A percentile compares a stretch with the other conserved stretches of the same genome.
phyloP scores from a whole-genome alignment of 768 basidiomycete species.

The Cyathus striatus region DNA sequence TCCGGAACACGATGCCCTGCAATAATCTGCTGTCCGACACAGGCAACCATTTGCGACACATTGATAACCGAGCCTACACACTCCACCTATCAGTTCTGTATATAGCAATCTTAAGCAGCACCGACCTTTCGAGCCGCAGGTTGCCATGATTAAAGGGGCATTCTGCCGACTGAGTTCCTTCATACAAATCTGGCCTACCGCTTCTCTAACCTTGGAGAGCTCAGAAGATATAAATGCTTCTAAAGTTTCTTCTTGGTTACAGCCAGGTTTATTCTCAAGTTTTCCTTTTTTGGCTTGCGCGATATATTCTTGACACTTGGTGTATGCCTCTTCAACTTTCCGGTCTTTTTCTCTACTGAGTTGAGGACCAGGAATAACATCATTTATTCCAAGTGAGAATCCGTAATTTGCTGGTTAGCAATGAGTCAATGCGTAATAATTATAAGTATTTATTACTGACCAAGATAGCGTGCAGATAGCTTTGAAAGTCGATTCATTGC shows the following conservation, averaged over 20 bases:
- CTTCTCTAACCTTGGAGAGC: conserved; percentile 91
- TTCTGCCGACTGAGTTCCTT: conserved; percentile 95
- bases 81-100: too few relatives aligned
- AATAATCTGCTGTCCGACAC: conserved; percentile 99
- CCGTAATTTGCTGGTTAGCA: conserved; percentile 82
- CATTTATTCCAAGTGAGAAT: conserved; percentile 97
- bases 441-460: conserved; percentile 32
- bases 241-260: conserved; percentile 93
- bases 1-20: conserved; percentile 96
- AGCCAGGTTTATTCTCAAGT: conserved; percentile 95
- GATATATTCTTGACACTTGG: conserved; percentile 82
- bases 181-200: conserved; percentile 97
- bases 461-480: conserved; percentile 89
- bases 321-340: conserved; percentile 86
- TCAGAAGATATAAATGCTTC: conserved; percentile 95
- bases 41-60: conserved; percentile 99
- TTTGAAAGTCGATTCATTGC: conserved; percentile 98
- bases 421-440: conserved; percentile 1
- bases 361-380: conserved; percentile 91
- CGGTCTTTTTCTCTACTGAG: conserved; percentile 78
- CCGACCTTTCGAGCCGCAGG: conserved; percentile 95
- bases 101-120: too few relatives aligned
- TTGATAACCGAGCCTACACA: conserved; percentile 91
- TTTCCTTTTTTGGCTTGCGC: conserved; percentile 86
- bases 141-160: conserved; percentile 97